Evolutionary conservation across 805 yeast species (phyloP).

Genomic region (Geotrichum ghanense): DNA sequence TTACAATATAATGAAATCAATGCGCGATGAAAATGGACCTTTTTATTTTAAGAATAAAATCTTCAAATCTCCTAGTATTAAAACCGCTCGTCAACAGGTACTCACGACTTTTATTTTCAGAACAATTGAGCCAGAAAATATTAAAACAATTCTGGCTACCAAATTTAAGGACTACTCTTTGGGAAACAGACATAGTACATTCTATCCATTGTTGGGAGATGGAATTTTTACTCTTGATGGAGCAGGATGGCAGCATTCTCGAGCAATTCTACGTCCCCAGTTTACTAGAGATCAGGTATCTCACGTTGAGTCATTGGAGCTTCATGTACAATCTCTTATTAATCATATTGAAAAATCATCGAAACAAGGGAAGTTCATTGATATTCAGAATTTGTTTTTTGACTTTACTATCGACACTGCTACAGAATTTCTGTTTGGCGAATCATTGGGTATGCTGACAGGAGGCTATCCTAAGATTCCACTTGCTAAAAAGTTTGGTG

Average conservation of each 20-base stretch:
- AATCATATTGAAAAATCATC: slow-evolving; percentile 1
- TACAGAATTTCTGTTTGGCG: slow-evolving; percentile 26
- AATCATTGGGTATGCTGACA: slow-evolving; percentile 18
- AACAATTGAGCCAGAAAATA: slow-evolving; percentile 24
- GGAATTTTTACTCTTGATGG: slow-evolving; percentile 29
- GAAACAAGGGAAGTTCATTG: slow-evolving; percentile 11
- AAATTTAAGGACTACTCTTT: slow-evolving; percentile 24
- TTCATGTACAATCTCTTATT: slow-evolving; percentile 20
- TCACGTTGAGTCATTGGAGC: slow-evolving; percentile 17
- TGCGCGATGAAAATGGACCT: not conserved
- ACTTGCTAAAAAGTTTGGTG: slow-evolving; percentile 15
- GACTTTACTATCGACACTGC: slow-evolving; percentile 26
- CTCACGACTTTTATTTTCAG: slow-evolving; percentile 2
- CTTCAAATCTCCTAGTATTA: not conserved
- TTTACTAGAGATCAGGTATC: slow-evolving; percentile 25
- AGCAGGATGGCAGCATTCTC: slow-evolving; percentile 27
- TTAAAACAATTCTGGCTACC: slow-evolving; percentile 24
- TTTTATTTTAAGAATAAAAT: not conserved
- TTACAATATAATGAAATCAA: no score
- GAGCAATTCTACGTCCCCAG: slow-evolving; percentile 28
- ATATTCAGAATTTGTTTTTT: slow-evolving; percentile 21
- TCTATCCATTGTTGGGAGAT: slow-evolving; percentile 24
- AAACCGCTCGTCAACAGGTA: not conserved
- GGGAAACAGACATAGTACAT: slow-evolving; percentile 18
- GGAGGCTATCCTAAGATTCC: not conserved